Base-by-base conservation (phyloP, 1,139 yeast species). In the Yamadazyma siamensis region DNA sequence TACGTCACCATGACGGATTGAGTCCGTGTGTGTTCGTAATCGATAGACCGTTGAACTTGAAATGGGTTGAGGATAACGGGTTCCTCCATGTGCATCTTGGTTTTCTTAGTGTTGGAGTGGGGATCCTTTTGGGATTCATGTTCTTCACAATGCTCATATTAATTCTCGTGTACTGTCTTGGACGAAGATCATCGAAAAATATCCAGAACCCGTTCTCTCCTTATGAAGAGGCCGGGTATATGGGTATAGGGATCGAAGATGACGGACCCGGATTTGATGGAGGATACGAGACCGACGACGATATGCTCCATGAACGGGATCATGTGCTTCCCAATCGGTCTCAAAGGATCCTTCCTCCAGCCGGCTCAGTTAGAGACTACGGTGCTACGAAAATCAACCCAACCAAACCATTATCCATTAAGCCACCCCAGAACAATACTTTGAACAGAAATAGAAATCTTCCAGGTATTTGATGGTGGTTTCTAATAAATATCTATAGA, bases 11-110 rank as follows among this genome's bases (percentile, higher is more conserved):
- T 12, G 48, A 56, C 20, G 45, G 47, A 0, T 27, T 30, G 8
- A 27, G 35, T 2, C 61, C 80, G 1, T 86, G 95, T 36, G 77
- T 88, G 2, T 75, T 86, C 36, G 57, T 83, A 13, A 64, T 87
- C 19, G 95, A 88, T 45, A 65, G 78, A 32, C 89, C 91, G 5
- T 46, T 68, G 21, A 63, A 53, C 33, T 49, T 63, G 22, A 41
- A 47, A 11, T 87, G 96, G 96, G 54, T 85, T 4, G 63, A 67
- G 7, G 52, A 50, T 2, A 45, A 52, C 14, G 35, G 72, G 65
- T 22, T 59, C 30, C 62, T 77, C 27, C 81, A 74, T 37, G 54
- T 83, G 16, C 80, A 73, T 37, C 56, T 82, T 21, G 88, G 89
- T 4, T 67, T 77, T 35, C 65, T 80, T 8, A 82, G 89, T 17